Conservation (phyloP, 1,284 basidiomycete genomes). For the Malassezia arunalokei region DNA sequence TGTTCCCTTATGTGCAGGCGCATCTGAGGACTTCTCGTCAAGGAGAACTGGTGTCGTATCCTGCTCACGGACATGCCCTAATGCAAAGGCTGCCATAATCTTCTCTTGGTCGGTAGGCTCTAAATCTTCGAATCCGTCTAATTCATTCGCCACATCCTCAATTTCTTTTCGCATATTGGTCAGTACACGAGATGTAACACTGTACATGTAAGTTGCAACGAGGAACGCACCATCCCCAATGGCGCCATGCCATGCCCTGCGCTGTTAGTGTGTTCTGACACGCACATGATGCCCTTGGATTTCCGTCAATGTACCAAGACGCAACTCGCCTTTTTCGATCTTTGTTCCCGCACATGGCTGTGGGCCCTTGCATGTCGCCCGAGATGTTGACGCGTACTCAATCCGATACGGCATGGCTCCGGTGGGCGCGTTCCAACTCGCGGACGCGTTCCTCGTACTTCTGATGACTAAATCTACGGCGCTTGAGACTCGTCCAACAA, state of each 20-base stretch:
- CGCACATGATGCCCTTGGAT: conserved; percentile 52
- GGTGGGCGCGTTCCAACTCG: neutral
- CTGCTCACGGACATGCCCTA: conserved; percentile 10
- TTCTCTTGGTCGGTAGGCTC: conserved; percentile 5
- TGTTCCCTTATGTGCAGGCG: no score
- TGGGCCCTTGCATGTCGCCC: conserved; percentile 79
- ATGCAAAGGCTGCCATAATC: conserved; percentile 9
- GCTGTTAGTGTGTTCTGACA: neutral
- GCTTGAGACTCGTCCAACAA: conserved; percentile 28
- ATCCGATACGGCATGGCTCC: conserved; percentile 27
- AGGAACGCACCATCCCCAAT: conserved; percentile 58
- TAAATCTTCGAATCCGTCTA: conserved; percentile 14
- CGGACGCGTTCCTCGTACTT: conserved; percentile 1
- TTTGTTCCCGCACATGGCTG: conserved; percentile 68
- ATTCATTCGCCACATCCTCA: conserved; percentile 7
- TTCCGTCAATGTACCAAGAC: conserved; percentile 65
- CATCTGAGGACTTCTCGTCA: neutral
- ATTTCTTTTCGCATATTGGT: conserved; percentile 8
- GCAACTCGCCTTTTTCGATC: conserved; percentile 61
- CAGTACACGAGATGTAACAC: conserved; percentile 9
- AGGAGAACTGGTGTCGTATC: conserved; percentile 8
- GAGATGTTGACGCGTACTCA: conserved; percentile 45
- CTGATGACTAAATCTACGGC: neutral
- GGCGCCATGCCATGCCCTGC: conserved; percentile 58
- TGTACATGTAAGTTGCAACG: conserved; percentile 1